Conservation (phyloP, 345 rosid species). For the Triadica sebifera region DNA sequence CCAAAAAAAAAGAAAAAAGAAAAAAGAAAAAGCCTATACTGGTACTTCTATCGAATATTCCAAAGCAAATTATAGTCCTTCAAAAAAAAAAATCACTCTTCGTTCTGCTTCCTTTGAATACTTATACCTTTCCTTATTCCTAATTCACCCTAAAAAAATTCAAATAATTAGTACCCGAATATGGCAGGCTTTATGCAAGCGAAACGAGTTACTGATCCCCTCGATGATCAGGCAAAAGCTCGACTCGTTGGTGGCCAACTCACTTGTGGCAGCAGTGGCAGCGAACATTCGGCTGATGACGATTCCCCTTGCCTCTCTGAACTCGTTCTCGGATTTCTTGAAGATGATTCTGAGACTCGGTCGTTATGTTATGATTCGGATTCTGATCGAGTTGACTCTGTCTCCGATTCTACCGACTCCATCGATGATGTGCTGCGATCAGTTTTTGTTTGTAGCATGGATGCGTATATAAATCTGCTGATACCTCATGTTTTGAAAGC, state of each 20-base stretch:
- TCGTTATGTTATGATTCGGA: slow-evolving; percentile 37
- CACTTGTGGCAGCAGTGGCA: slow-evolving; percentile 64
- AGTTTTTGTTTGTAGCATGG: slow-evolving; percentile 20
- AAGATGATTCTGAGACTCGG: slow-evolving; percentile 27
- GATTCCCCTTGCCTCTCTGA: slow-evolving; percentile 73
- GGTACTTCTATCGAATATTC: slow-evolving; percentile 34
- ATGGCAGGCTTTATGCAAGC: slow-evolving; percentile 41
- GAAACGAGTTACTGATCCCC: slow-evolving; percentile 60
- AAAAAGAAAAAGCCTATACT: background rate
- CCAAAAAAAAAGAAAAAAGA: too few relatives aligned
- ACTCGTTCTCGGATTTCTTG: slow-evolving; percentile 73
- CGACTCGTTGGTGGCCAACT: slow-evolving; percentile 47
- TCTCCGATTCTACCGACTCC: slow-evolving; percentile 31
- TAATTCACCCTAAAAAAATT: too few relatives aligned
- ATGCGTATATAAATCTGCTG: slow-evolving; percentile 45
- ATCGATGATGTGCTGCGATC: slow-evolving; percentile 29
- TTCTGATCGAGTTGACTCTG: slow-evolving; percentile 37
- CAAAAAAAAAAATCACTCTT: too few relatives aligned
- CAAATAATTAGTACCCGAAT: background rate
- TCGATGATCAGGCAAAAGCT: slow-evolving; percentile 59
- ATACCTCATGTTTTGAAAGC: slow-evolving; percentile 42
- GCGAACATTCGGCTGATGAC: slow-evolving; percentile 65
- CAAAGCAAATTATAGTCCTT: background rate
- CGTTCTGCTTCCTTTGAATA: too few relatives aligned
- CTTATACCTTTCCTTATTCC: too few relatives aligned